Evolutionary conservation across 2,329 filamentous ascomycete species (phyloP), one percentile per base, ranked within the genome.

Genomic region (Calonectria henricotiae): DNA sequence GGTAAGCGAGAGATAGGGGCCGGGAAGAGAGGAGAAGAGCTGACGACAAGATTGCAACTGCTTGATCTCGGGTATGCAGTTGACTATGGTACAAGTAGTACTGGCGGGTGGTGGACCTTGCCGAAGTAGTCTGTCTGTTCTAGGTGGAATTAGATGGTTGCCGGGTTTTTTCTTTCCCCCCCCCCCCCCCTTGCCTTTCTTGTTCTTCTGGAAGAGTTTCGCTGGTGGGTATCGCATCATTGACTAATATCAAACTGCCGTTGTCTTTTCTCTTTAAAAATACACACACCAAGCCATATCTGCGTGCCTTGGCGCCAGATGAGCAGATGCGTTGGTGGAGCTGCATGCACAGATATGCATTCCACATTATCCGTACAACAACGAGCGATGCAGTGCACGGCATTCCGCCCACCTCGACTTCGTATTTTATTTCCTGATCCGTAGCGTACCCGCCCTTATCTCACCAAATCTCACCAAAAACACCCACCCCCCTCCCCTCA

Each of bases 1-100:
- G 58, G 35, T 35, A 65, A 65, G 44, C 65, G 27, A 41, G 27
- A 49, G 65, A 68, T 64, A 71, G 67, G 69, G 51, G 51, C 64
- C 43, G 69, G 43, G 17, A 58, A 68, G 64, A 46, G 54, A 37
- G 23, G 41, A 32, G 68, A 35, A 20, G 51, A 39, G 43, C 51
- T 30, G 46, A 54, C 62, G 37, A 44, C 25, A 60, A 63, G 51
- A 66, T 66, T 66, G 30, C 30, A 65, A 30, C 35, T 60, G 49
- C 15, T 55, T 44, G 32, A 35, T 30, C 30, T 25, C 35, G 32
- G 44, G n/a, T 12, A 20, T 20, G 35, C 20, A 15, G 41, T 44
- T 44, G 1, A 44, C 41, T 12, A 55, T 15, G 20, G 37, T 35
- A 37, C 51, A 27, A 23, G 32, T n/a, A 44, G 49, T 12, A 20